A percentile compares a stretch with the other conserved stretches of the same genome.
Conservation (phyloP, 169 alveolate species). For the Cryptosporidium viatorum region DNA sequence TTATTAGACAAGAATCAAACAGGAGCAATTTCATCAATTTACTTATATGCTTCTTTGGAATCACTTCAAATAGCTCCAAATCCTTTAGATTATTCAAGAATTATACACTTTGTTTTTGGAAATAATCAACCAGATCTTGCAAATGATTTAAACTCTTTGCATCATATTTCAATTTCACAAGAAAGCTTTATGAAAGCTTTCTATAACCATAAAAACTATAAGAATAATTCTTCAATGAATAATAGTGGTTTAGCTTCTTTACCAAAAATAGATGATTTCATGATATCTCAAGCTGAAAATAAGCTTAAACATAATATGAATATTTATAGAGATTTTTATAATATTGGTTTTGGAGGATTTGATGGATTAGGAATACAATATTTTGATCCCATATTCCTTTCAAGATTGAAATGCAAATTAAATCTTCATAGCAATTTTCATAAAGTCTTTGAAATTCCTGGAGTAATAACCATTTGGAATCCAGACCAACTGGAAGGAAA, state of each 20-base stretch:
- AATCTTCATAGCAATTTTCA: conserved; percentile 33
- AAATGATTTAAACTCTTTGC: not conserved
- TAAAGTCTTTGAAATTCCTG: conserved; percentile 45
- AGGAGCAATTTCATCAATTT: conserved; percentile 25
- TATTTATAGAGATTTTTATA: conserved; percentile 1
- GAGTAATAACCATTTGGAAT: conserved; percentile 33
- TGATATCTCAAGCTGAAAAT: conserved; percentile 9
- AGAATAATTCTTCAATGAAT: not conserved
- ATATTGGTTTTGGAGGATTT: not conserved
- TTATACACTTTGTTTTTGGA: conserved; percentile 30
- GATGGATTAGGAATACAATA: conserved; percentile 4
- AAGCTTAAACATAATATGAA: not conserved
- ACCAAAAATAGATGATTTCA: conserved; percentile 40
- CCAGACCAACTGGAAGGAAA: conserved; percentile 68
- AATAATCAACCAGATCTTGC: not conserved
- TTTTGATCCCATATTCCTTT: conserved; percentile 26
- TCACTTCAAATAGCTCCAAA: conserved; percentile 62
- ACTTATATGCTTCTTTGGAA: conserved; percentile 59
- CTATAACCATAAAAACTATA: not conserved
- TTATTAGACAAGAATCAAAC: conserved; percentile 51
- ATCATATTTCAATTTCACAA: conserved; percentile 26
- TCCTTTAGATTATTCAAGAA: conserved; percentile 40
- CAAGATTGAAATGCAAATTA: conserved; percentile 45
- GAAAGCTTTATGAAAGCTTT: conserved; percentile 39
- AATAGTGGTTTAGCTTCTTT: not conserved